A percentile compares a stretch with the other conserved stretches of the same genome.
Evolutionary conservation across 331 rosid species (phyloP).

Genomic region (Stylosanthes scabra): DNA sequence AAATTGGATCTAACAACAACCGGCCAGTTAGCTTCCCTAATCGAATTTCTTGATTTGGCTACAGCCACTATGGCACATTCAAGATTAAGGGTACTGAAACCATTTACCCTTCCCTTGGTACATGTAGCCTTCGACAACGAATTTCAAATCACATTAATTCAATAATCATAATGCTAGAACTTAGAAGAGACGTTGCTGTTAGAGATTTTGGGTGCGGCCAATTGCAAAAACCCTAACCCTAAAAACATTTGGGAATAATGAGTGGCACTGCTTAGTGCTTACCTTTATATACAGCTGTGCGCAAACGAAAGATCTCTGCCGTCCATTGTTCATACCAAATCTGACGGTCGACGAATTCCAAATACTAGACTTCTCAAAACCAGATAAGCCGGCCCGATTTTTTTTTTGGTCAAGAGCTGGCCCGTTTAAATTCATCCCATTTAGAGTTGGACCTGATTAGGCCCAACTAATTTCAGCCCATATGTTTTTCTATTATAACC

Average conservation of each 20-base stretch:
- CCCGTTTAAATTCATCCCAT: too few species aligned
- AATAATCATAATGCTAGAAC: neutral
- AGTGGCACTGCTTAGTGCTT: neutral
- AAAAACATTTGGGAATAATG: neutral
- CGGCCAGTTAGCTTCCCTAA: constrained; percentile 83
- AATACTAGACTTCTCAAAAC: too few species aligned
- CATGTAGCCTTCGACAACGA: constrained; percentile 56
- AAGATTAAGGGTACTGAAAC: constrained; percentile 63
- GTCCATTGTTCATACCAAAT: neutral
- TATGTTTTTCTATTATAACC: too few species aligned
- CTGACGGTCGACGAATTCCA: neutral
- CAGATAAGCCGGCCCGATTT: too few species aligned
- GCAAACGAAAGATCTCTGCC: constrained; percentile 17
- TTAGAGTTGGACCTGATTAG: too few species aligned
- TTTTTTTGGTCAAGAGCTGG: too few species aligned
- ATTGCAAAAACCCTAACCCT: constrained; percentile 25
- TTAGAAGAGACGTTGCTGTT: too few species aligned
- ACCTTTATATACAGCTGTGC: neutral
- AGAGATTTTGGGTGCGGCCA: too few species aligned
- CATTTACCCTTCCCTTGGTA: constrained; percentile 77
- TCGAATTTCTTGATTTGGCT: constrained; percentile 52
- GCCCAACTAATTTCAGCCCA: too few species aligned
- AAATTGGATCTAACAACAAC: constrained; percentile 55
- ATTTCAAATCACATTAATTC: neutral
- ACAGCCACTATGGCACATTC: constrained; percentile 91